Evolutionary conservation across 2,329 filamentous ascomycete species (phyloP), one percentile per base, ranked within the genome.

Genomic region (Exophiala viscosa): DNA sequence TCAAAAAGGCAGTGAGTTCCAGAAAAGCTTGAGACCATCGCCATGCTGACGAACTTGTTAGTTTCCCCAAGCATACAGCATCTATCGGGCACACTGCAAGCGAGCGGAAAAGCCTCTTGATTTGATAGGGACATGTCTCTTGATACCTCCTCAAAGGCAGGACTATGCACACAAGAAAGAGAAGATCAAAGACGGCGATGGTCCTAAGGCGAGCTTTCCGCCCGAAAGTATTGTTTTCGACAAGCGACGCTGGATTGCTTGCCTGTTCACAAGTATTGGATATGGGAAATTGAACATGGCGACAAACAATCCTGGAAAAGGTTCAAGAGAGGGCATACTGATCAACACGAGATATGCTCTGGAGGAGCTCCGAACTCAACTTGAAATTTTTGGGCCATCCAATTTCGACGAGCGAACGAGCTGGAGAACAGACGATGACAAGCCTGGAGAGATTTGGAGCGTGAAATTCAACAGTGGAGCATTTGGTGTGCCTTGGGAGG

Each of bases 391-490:
- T 20, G 63, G 62, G 2, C 55, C 43, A 5, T 51, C 46, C 14
- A 53, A 52, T 45, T 40, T 53, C 28, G 31, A 52, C 20, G 39
- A 45, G 34, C 39, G 20, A 7, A 53, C 52, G 14, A 28, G 20
- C 7, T 45, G 43, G 36, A 20, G 46, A n/a, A 48, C 41, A 3
- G 55, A 55, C 28, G 54, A 58, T 6, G 32, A 57, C 18, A 51
- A 54, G 18, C 61, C 70, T 0, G 61, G 59, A 3, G 67, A 67
- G 13, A 56, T 82, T 0, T 73, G 73, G 53, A 76, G 78, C 50
- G 79, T 77, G 57, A 73, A 73, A 52, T 80, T 85, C 58, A 84
- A 84, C 61, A 76, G 78, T 20, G 81, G 79, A 0, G 65, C 77
- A 32, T 85, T 85, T 62, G 68, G 66, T 0, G 78, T 84, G 20